Base-by-base conservation (phyloP, 805 yeast species). In the Vanderwaltozyma verrucispora region DNA sequence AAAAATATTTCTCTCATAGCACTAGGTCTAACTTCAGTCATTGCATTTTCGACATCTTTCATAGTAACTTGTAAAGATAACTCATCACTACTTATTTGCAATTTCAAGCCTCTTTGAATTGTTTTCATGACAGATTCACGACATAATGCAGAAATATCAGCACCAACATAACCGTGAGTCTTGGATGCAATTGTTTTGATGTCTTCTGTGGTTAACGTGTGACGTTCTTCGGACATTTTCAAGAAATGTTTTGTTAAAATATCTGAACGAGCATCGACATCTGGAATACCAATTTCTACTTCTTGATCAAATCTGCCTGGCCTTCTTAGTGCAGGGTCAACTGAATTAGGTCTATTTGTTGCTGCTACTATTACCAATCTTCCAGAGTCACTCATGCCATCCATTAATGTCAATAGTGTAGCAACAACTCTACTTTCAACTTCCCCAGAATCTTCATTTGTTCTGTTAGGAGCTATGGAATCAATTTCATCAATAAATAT, bases 131-230 rank as follows among this genome's bases (percentile, higher is more conserved):
- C 95, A 6, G 94, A 74, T 53, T 92, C 98, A 35, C 96, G 67
- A 43, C 88, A 77, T 17, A 92, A 65, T 0, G 96, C 95, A 3
- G 82, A 75, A 33, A 92, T 60, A 62, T 92, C 99, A 0, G 97
- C 96, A 33, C 99, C 99, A 2, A 92, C 98, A 53, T 85, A 92
- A 5, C 98, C 98, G 60, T 92, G 98, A 0, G 97, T 88, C 51
- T 75, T 80, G 4, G 74, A 59, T 0, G 96, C 85, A 30, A 88
- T 62, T 2, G 49, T 50, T n/a, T 62, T 54, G n/a, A 88, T 71
- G 28, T 83, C 80, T 0, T 66, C 75, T 0, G 56, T 62, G 0
- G 67, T 53, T 28, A 89, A 56, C 0, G 60, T 62, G 48, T 77
- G 78, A 15, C 77, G 74, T 14, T 56, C 53, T 7, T 40, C 17